Conservation (phyloP, 1,284 basidiomycete species). For the Hortiboletus rubellus region DNA sequence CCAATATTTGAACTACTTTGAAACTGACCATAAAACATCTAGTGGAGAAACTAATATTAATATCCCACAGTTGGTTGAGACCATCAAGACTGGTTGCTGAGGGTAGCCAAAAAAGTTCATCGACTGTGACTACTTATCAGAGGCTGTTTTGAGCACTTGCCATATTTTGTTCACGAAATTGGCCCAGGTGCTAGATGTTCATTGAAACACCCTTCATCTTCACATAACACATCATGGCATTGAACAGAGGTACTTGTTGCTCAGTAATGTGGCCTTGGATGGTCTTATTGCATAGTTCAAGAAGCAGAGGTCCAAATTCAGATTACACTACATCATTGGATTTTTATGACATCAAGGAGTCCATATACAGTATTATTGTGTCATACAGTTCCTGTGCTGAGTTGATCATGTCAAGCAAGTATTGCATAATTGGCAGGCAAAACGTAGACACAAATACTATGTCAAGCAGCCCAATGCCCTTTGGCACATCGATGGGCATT, state of each 20-base stretch:
- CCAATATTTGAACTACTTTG: not conserved
- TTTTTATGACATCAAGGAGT: not conserved
- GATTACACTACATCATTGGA: not conserved
- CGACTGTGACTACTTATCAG: not conserved
- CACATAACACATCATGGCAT: not conserved
- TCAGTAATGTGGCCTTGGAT: not conserved
- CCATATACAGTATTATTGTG: not conserved
- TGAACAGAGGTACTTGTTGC: not conserved
- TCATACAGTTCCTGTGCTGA: not conserved
- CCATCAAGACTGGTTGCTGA: not conserved
- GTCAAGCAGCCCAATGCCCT: conserved; percentile 37
- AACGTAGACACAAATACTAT: conserved; percentile 32
- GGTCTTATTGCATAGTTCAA: not conserved
- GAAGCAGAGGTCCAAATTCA: not conserved
- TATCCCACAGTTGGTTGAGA: not conserved
- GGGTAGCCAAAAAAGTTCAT: not conserved
- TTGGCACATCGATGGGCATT: not conserved
- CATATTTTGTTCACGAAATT: not conserved
- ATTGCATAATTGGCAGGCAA: conserved; percentile 7
- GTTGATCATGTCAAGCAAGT: conserved; percentile 24
- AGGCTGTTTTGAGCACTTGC: not conserved
- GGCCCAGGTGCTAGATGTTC: not conserved
- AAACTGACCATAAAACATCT: not conserved
- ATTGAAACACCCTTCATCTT: not conserved
- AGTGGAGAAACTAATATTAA: not conserved